Evolutionary conservation across 352 stramenopile genomes (phyloP).

Genomic region (Phytophthora chlamydospora): DNA sequence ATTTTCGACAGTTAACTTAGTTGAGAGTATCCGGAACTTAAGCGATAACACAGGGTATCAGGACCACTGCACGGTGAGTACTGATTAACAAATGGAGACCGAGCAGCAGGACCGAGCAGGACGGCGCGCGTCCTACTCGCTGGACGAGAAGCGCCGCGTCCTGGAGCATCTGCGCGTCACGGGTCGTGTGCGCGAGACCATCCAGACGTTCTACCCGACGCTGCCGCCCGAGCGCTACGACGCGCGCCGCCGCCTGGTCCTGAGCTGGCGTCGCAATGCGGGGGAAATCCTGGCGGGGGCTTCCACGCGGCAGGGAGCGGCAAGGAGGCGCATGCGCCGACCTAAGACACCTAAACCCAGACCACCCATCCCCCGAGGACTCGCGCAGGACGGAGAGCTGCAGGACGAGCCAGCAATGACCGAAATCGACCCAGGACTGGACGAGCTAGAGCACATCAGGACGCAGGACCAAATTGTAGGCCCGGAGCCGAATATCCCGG

Average conservation of each 20-base stretch:
- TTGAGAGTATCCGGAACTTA: too few relatives aligned
- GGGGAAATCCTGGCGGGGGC: slow-evolving; percentile 21
- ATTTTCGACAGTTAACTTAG: too few relatives aligned
- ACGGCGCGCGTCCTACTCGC: slow-evolving; percentile 20
- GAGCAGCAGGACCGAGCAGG: slow-evolving; percentile 2
- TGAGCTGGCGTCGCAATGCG: slow-evolving; percentile 24
- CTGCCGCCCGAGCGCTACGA: slow-evolving; percentile 27
- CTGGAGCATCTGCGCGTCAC: slow-evolving; percentile 24
- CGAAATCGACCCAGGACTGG: not conserved
- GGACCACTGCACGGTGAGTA: too few relatives aligned
- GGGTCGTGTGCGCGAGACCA: slow-evolving; percentile 24
- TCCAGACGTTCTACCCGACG: slow-evolving; percentile 27
- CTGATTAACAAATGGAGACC: too few relatives aligned
- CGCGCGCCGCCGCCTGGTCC: slow-evolving; percentile 20
- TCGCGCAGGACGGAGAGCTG: slow-evolving; percentile 4
- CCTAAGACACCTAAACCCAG: slow-evolving; percentile 4
- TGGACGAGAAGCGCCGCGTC: slow-evolving; percentile 37
- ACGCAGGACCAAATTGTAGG: not conserved
- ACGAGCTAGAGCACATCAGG: not conserved
- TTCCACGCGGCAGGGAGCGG: slow-evolving; percentile 20
- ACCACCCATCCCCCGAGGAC: slow-evolving; percentile 12
- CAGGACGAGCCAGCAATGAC: not conserved
- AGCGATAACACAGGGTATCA: not conserved
- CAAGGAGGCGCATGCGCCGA: slow-evolving; percentile 17
- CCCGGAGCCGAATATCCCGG: not conserved